Evolutionary conservation across 1,284 basidiomycete species (phyloP).

Genomic region (Tilletia walkeri): DNA sequence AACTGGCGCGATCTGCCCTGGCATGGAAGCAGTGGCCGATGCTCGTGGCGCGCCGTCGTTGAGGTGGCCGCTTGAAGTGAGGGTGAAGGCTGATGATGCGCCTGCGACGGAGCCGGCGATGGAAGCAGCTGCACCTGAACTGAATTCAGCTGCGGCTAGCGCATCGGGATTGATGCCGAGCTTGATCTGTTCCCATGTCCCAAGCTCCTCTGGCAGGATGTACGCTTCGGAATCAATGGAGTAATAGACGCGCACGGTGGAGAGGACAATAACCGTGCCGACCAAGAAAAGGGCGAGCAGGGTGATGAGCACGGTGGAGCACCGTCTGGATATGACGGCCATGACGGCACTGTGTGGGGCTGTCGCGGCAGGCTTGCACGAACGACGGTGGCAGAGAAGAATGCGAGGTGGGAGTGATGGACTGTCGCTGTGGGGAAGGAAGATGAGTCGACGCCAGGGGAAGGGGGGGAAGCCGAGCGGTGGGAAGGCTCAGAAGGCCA

Average conservation of each 20-base stretch:
- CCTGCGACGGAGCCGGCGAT: neutral
- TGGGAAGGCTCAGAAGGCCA: no score
- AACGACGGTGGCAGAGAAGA: no score
- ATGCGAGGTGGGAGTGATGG: no score
- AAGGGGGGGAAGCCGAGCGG: no score
- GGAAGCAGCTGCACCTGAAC: neutral
- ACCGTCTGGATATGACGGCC: slow-evolving; percentile 30
- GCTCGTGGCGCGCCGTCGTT: neutral
- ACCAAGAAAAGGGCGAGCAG: slow-evolving; percentile 79
- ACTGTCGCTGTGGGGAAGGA: no score
- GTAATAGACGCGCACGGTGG: slow-evolving; percentile 85
- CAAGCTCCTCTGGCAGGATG: slow-evolving; percentile 46
- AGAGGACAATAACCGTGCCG: slow-evolving; percentile 87
- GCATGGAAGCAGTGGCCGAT: neutral
- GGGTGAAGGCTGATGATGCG: neutral
- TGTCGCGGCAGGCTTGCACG: no score
- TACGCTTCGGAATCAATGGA: slow-evolving; percentile 62
- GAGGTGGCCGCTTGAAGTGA: neutral
- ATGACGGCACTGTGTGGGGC: neutral
- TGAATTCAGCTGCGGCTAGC: slow-evolving; percentile 23
- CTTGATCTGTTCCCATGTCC: slow-evolving; percentile 49
- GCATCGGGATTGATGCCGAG: slow-evolving; percentile 30
- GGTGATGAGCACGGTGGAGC: slow-evolving; percentile 62
- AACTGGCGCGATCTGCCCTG: neutral
- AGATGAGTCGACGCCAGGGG: no score